phyloP scores from a whole-genome alignment of 2,329 filamentous ascomycete species.

The Cryphonectria carpinicola region DNA sequence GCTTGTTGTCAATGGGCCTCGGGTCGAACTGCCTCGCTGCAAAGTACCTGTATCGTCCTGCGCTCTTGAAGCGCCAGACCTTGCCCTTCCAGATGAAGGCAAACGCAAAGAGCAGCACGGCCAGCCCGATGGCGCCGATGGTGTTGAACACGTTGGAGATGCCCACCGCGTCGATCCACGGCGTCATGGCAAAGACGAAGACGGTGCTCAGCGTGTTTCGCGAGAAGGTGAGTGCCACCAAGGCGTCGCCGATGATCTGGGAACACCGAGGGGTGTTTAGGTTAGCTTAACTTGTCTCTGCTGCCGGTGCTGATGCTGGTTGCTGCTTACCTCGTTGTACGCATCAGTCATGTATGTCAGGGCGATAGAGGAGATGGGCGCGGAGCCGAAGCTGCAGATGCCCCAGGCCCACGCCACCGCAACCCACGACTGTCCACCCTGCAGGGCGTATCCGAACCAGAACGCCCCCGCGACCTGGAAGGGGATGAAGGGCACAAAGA shows the following conservation, averaged over 20 bases:
- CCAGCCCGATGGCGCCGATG: slow-evolving; percentile 28
- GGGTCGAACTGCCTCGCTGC: slow-evolving; percentile 30
- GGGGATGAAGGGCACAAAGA: slow-evolving; percentile 33
- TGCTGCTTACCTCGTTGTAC: slow-evolving; percentile 28
- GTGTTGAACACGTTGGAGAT: slow-evolving; percentile 30
- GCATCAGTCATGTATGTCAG: slow-evolving; percentile 29
- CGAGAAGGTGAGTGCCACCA: slow-evolving; percentile 29
- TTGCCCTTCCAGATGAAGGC: slow-evolving; percentile 29
- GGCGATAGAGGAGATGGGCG: slow-evolving; percentile 27
- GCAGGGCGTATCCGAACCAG: slow-evolving; percentile 29
- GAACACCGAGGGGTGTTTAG: too few species aligned
- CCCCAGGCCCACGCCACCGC: slow-evolving; percentile 26
- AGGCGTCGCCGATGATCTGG: slow-evolving; percentile 28
- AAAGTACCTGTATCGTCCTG: slow-evolving; percentile 26
- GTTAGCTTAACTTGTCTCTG: not conserved
- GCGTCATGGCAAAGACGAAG: slow-evolving; percentile 29
- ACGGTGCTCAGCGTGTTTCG: slow-evolving; percentile 29
- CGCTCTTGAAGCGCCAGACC: slow-evolving; percentile 23
- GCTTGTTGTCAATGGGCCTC: slow-evolving; percentile 27
- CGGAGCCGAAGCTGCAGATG: slow-evolving; percentile 24
- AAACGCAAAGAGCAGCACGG: slow-evolving; percentile 28
- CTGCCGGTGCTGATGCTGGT: too few species aligned
- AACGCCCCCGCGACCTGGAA: slow-evolving; percentile 29
- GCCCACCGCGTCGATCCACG: slow-evolving; percentile 26
- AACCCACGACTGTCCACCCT: slow-evolving; percentile 27